These are phyloP conservation scores for Protomyces pachydermus DNA, from an alignment of 1,139 yeast genomes.

Conservation along the genomic window DNA sequence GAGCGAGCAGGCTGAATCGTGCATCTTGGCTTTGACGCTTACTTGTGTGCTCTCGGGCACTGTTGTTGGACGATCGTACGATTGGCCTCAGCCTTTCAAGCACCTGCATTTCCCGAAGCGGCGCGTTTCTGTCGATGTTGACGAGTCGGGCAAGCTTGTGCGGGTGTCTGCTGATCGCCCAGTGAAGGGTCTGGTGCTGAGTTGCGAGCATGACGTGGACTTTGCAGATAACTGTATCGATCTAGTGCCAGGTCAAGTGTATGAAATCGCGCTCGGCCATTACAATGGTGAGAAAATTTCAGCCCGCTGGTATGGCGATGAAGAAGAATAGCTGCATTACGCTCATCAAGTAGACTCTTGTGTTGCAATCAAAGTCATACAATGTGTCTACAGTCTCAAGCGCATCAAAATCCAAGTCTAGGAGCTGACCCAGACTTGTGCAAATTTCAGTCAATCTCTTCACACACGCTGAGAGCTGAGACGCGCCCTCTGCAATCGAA, in stretches of 20 bases:
- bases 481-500: no score
- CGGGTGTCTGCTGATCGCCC: neutral
- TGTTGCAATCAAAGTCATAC: no score
- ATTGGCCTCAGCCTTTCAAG: slow-evolving; percentile 6
- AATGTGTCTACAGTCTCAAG: no score
- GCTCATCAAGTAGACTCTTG: no score
- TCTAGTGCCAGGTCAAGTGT: neutral
- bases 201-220: neutral
- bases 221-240: neutral
- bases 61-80: neutral
- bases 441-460: no score
- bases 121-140: neutral
- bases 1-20: neutral
- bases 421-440: no score
- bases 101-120: neutral
- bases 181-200: neutral
- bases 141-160: neutral
- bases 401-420: no score
- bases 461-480: no score
- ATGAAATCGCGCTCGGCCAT: neutral
- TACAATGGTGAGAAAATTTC: neutral
- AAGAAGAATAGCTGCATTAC: neutral
- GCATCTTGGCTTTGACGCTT: slow-evolving; percentile 28
- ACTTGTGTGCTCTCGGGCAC: neutral
- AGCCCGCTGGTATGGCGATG: neutral